Conservation (phyloP, 1,139 yeast species). For the Diutina scorzettiae region DNA sequence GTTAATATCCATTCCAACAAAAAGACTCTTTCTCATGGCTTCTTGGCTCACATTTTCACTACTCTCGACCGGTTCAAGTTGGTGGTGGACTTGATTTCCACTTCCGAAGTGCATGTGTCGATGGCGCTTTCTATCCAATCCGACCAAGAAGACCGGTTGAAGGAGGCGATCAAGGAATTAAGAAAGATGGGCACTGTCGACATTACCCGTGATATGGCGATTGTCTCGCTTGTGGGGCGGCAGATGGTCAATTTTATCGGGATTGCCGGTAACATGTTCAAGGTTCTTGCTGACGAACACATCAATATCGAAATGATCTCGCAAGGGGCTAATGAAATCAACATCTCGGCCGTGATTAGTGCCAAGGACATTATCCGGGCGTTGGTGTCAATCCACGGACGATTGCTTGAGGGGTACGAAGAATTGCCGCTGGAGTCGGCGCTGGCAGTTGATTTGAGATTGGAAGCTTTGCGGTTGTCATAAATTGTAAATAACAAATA, state of each 20-base stretch:
- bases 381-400: constrained; percentile 72
- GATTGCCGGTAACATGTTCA: constrained; percentile 95
- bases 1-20: constrained; percentile 89
- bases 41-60: constrained; percentile 80
- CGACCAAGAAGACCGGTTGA: constrained; percentile 48
- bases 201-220: constrained; percentile 76
- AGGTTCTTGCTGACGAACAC: constrained; percentile 82
- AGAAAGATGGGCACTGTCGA: constrained; percentile 80
- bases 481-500: too few relatives aligned
- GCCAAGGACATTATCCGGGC: constrained; percentile 79
- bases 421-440: constrained; percentile 16
- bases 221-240: constrained; percentile 87
- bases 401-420: constrained; percentile 41
- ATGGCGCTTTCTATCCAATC: constrained; percentile 81
- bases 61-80: constrained; percentile 74
- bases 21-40: constrained; percentile 88
- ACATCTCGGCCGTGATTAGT: constrained; percentile 88
- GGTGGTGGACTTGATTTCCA: constrained; percentile 90
- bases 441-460: constrained; percentile 26
- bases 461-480: constrained; percentile 21
- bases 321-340: constrained; percentile 97
- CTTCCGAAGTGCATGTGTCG: constrained; percentile 95
- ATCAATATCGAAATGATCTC: constrained; percentile 96
- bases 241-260: constrained; percentile 96
- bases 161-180: constrained; percentile 65